Evolutionary conservation across 129 eudicot species (phyloP).

Genomic region (Tagetes erecta): DNA sequence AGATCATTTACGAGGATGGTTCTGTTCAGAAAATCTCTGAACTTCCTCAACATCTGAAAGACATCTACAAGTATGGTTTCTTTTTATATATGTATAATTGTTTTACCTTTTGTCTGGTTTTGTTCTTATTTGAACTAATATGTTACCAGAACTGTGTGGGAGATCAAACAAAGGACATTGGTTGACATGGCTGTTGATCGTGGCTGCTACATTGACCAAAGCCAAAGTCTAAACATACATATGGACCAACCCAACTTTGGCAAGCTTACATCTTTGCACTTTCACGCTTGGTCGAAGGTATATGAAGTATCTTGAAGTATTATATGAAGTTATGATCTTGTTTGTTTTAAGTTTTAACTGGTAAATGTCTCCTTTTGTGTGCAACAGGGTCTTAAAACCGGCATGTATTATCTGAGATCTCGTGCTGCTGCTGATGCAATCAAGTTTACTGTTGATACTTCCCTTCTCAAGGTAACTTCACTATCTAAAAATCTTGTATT

Average conservation of each 20-base stretch:
- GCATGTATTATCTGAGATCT: slow-evolving; percentile 86
- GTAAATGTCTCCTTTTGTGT: neutral
- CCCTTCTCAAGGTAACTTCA: neutral
- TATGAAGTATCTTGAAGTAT: too few species aligned
- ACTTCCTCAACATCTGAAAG: slow-evolving; percentile 69
- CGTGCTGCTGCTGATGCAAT: slow-evolving; percentile 99
- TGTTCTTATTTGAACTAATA: neutral
- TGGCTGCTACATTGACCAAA: too few species aligned
- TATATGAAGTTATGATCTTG: too few species aligned
- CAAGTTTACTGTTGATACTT: slow-evolving; percentile 90
- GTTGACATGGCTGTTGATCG: too few species aligned
- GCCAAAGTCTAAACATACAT: too few species aligned
- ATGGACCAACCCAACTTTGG: too few species aligned
- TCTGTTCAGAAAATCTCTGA: slow-evolving; percentile 82
- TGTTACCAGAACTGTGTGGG: slow-evolving; percentile 88
- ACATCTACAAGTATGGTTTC: slow-evolving; percentile 69
- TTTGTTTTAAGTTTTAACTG: too few species aligned
- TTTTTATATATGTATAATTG: neutral
- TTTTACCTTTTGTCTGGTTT: neutral
- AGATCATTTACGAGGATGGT: slow-evolving; percentile 77
- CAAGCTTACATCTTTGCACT: too few species aligned
- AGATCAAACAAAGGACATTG: slow-evolving; percentile 92
- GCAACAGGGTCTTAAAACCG: slow-evolving; percentile 83
- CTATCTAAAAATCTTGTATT: neutral
- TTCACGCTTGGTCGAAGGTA: too few species aligned